Evolutionary conservation across 352 stramenopile genomes (phyloP).

Genomic region (Pythium grandisporangium): DNA sequence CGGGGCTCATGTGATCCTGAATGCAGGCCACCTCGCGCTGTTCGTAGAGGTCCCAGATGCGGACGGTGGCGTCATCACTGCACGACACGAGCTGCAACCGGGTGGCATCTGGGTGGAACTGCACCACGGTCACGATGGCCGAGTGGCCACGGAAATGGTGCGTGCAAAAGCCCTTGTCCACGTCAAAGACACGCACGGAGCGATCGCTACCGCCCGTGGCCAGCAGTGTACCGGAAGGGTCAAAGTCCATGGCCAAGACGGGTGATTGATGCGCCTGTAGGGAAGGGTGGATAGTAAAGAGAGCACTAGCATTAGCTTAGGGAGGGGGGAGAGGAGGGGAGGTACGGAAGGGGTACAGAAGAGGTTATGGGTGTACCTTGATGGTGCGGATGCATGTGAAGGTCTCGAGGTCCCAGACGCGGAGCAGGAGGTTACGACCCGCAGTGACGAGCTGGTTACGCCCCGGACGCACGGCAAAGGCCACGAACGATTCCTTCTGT

Average conservation of each 20-base stretch:
- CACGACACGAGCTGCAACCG: constrained; percentile 63
- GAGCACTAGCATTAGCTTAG: too few relatives aligned
- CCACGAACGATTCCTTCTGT: constrained; percentile 76
- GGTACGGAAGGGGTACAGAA: too few relatives aligned
- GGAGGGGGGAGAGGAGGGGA: too few relatives aligned
- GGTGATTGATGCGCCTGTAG: constrained; percentile 72
- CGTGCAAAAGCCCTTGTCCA: constrained; percentile 90
- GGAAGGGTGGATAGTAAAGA: too few relatives aligned
- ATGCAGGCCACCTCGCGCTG: constrained; percentile 86
- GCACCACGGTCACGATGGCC: constrained; percentile 82
- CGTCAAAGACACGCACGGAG: constrained; percentile 91
- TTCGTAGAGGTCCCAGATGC: constrained; percentile 79
- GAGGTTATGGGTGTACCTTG: too few relatives aligned
- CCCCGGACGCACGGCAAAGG: constrained; percentile 63
- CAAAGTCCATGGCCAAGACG: constrained; percentile 83
- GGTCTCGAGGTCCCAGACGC: constrained; percentile 80
- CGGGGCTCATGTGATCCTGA: constrained; percentile 91
- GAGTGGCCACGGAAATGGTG: constrained; percentile 89
- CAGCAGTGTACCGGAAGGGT: constrained; percentile 88
- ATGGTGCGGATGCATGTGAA: constrained; percentile 71
- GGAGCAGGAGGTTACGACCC: constrained; percentile 75
- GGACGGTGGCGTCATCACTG: constrained; percentile 68
- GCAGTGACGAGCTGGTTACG: constrained; percentile 80
- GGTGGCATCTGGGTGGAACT: constrained; percentile 73
- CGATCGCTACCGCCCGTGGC: constrained; percentile 95